Base-by-base conservation (phyloP, 1,139 yeast species). In the Suhomyces coccinellae region DNA sequence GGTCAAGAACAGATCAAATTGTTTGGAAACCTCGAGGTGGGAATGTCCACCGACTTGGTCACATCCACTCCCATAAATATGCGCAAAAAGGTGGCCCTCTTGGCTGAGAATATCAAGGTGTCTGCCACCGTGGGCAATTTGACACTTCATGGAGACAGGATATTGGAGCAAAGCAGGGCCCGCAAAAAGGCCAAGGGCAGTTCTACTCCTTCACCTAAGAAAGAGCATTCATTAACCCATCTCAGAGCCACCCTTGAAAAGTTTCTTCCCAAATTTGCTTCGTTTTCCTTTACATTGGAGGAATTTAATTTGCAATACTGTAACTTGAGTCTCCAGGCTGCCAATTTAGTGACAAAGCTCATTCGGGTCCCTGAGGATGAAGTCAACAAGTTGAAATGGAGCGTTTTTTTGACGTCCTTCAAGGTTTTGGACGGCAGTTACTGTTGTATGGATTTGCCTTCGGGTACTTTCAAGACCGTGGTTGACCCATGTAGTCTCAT, bases 381-480 rank as follows among this genome's bases (percentile, higher is more conserved):
- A 41, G 49, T 40, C 13, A 54, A 51, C n/a, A 45, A 51, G 8
- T 40, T 52, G 37, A 55, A 51, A 24, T 36, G 61, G 12, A 49
- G 55, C 20, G 40, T 59, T 24, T 53, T 54, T 40, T 37, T 65
- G 29, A 65, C 73, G 1, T 61, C 73, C 1, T 56, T 63, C 16
- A 66, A 56, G 37, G 31, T 71, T 4, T 58, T 48, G 42, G 74
- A 74, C 45, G 52, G 61, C 9, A 66, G 56, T 5, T 58, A 67
- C 31, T 60, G 59, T 37, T 63, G 71, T 46, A 52, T 73, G 41
- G 76, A 69, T 40, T 48, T 73, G 11, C 77, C 77, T 1, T 63
- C 75, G 1, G 64, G 66, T 9, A 59, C 73, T 0, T 51, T 65
- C 17, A 47, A 49, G 27, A 41, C 48, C 2, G 41, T 43, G 4